Evolutionary conservation across 345 rosid species (phyloP).

Genomic region (Rhodamnia rubescens): DNA sequence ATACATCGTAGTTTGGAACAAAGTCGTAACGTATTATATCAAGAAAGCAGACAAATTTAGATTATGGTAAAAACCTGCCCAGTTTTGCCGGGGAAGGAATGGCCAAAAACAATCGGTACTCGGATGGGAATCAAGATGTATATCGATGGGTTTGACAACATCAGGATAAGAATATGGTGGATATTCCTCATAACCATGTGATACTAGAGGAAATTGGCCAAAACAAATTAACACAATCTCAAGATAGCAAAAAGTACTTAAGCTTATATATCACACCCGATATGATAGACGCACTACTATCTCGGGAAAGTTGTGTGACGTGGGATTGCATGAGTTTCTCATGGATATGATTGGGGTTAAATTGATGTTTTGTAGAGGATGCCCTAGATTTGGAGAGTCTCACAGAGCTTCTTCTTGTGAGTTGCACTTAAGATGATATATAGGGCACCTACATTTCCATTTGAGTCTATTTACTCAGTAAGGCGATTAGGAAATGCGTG

Average conservation of each 20-base stretch:
- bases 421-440: background rate
- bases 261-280: background rate
- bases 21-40: background rate
- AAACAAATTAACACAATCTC: background rate
- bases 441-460: background rate
- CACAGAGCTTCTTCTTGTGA: background rate
- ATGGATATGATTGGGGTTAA: background rate
- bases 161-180: background rate
- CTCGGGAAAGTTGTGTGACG: background rate
- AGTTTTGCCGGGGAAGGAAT: background rate
- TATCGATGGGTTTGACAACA: background rate
- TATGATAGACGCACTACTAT: background rate
- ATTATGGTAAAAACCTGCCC: background rate
- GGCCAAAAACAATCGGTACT: background rate
- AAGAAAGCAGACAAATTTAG: background rate
- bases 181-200: background rate
- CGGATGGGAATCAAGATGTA: background rate
- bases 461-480: background rate
- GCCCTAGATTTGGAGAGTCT: background rate
- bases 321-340: background rate
- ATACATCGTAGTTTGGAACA: background rate
- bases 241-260: background rate
- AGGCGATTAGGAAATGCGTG: background rate
- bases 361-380: background rate
- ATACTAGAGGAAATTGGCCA: background rate